Base-by-base conservation (phyloP, 1,284 basidiomycete genomes). In the Ustilago trichophora region DNA sequence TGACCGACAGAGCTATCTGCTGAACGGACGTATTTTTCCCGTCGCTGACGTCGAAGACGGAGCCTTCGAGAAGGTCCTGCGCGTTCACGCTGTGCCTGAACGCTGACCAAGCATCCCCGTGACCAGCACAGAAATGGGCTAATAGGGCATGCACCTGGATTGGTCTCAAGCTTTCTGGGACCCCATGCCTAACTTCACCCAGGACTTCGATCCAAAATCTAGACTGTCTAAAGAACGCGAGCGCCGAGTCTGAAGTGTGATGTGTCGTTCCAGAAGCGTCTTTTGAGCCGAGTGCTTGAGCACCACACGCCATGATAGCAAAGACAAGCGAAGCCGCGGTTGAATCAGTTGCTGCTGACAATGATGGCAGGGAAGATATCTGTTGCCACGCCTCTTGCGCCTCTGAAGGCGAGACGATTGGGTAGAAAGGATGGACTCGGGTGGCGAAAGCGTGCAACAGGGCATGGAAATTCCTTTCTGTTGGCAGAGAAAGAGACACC, bases 221-320 rank as follows among this genome's bases (percentile, higher is more conserved):
- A 3, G 51, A 35, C 9, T 46, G 43, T 25, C 15, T 21, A 11
- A 33, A 35, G 4, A 45, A 26, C 5, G 38, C 24, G 0, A 13
- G 31, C 9, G 31, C 18, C 29, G 29, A 40, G 4, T 12, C 24
- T 37, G 10, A 3, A 13, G 31, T 5, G 24, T 18, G n/a, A 18
- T 19, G 27, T 11, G 11, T 31, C 13, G 8, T 12, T 31, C 13
- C 11, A 21, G 32, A 4, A 9, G 15, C 3, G 21, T 16, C 15
- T 21, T 16, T 19, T 6, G 16, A 26, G 24, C 11, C 21, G 31
- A 40, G 11, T 8, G 41, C 35, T 18, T 53, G 42, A 11, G 43
- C 29, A 12, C 35, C 51, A n/a, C 51, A 53, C n/a, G 51, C 34
- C 51, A 53, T 40, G 36, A 53, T 21, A 1, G 51, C 51, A 19